These are phyloP conservation scores for Chlorella vulgaris DNA, from an alignment of 139 green algal genomes.

Conservation along the genomic window DNA sequence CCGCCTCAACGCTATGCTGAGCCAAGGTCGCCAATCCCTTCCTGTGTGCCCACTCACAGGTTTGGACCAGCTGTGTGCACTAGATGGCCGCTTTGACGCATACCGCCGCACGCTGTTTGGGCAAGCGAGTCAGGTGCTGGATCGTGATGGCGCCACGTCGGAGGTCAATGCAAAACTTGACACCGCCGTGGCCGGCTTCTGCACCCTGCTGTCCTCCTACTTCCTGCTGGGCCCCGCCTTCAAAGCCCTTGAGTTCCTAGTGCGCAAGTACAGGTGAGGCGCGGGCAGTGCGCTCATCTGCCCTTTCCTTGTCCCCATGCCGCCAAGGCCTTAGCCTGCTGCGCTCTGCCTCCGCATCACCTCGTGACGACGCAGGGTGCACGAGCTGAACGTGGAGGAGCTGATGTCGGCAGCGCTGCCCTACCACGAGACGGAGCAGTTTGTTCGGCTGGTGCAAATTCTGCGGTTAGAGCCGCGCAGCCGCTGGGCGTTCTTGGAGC, in stretches of 20 bases:
- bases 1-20: not conserved
- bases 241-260: conserved; percentile 88
- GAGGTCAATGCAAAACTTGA: conserved; percentile 63
- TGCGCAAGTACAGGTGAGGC: conserved; percentile 82
- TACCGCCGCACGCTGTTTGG: conserved; percentile 80
- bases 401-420: conserved; percentile 77
- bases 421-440: conserved; percentile 90
- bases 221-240: conserved; percentile 74
- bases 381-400: conserved; percentile 83
- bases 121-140: conserved; percentile 39
- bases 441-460: conserved; percentile 85
- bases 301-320: too few species aligned
- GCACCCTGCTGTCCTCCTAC: conserved; percentile 75
- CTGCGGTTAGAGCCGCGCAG: conserved; percentile 60
- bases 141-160: conserved; percentile 67
- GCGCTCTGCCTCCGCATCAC: too few species aligned
- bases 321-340: too few species aligned
- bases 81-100: conserved; percentile 71
- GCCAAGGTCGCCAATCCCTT: too few species aligned
- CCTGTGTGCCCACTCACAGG: conserved; percentile 56
- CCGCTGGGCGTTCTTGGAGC: conserved; percentile 70
- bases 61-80: conserved; percentile 69
- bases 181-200: conserved; percentile 64
- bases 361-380: conserved; percentile 38
- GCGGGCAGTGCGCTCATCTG: too few species aligned